Evolutionary conservation across 1,284 basidiomycete species (phyloP), one percentile per base, ranked within the genome.

Genomic region (Erythrobasidium hasegawianum): DNA sequence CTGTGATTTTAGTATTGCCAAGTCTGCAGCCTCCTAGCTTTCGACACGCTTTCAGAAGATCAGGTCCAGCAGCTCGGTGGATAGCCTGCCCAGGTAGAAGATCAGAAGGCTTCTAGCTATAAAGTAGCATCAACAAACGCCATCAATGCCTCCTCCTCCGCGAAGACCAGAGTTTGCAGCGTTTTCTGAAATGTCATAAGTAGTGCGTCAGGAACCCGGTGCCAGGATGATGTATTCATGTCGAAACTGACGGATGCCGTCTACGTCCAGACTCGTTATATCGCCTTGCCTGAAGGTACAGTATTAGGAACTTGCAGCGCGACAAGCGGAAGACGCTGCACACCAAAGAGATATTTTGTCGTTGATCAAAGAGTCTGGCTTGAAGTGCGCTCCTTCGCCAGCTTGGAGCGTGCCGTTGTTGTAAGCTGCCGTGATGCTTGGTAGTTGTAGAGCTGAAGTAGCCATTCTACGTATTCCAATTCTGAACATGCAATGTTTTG

Each of bases 1-100:
- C n/a, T 2, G 90, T 94, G 55, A 90, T 86, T 78, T 92, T 94
- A 10, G 88, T 86, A 68, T 88, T 81, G 27, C 94, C 94, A 11
- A 89, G 90, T 33, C 83, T 78, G 73, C 89, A 91, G 7, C 93
- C 91, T 59, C 85, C 81, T 57, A 94, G 78, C 1, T 78, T 82
- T 52, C 73, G 73, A 84, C 88, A 94, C 82, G 93, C 91, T 61
- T 83, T 78, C 1, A 87, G 72, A 3, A 97, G 82, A 20, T 82
- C 79, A 0, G 78, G 81, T 1, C 94, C 93, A 1, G 94, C 94
- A 2, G 90, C 90, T 2, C 79, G 76, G 77, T 97, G 94, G 54
- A 94, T 92, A 1, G 88, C 88, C 90, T 89, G 74, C 91, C 89
- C 38, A 91, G 89, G 87, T 71, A 24, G 61, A 71, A 8, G 53